These are phyloP conservation scores for Adiantum capillusveneris DNA, from an alignment of 75 land plant species.

Conservation along the genomic window DNA sequence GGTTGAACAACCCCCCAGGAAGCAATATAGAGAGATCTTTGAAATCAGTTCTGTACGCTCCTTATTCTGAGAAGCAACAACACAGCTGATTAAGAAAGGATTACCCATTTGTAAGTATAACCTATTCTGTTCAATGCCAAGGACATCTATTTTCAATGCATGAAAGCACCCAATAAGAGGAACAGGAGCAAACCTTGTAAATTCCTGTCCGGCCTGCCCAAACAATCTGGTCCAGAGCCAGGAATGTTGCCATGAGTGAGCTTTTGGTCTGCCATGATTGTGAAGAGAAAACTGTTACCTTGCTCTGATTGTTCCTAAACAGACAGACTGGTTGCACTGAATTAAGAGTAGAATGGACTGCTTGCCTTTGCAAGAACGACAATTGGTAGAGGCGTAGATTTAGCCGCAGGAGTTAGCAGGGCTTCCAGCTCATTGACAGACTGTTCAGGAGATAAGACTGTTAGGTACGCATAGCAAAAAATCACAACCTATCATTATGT, in stretches of 20 bases:
- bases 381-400: slow-evolving; percentile 81
- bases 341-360: not conserved
- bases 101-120: too few relatives aligned
- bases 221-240: slow-evolving; percentile 86
- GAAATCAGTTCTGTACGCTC: slow-evolving; percentile 70
- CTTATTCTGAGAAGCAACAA: slow-evolving; percentile 47
- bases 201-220: slow-evolving; percentile 91
- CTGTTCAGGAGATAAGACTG: slow-evolving; percentile 28
- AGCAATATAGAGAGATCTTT: slow-evolving; percentile 79
- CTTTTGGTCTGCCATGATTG: slow-evolving; percentile 76
- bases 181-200: slow-evolving; percentile 51
- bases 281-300: not conserved
- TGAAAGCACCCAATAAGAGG: too few relatives aligned
- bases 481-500: not conserved
- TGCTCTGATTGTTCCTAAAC: too few relatives aligned
- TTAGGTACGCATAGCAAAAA: not conserved
- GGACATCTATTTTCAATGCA: too few relatives aligned
- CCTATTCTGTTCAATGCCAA: too few relatives aligned
- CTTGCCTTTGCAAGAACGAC: slow-evolving; percentile 84
- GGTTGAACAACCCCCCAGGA: slow-evolving; percentile 60
- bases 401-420: slow-evolving; percentile 68
- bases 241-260: slow-evolving; percentile 78
- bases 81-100: too few relatives aligned
- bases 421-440: slow-evolving; percentile 88
- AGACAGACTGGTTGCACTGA: not conserved